Evolutionary conservation across 164 flowering plant genomes (phyloP), one percentile per base, ranked within the genome.

Genomic region (Chimonanthus praecox): DNA sequence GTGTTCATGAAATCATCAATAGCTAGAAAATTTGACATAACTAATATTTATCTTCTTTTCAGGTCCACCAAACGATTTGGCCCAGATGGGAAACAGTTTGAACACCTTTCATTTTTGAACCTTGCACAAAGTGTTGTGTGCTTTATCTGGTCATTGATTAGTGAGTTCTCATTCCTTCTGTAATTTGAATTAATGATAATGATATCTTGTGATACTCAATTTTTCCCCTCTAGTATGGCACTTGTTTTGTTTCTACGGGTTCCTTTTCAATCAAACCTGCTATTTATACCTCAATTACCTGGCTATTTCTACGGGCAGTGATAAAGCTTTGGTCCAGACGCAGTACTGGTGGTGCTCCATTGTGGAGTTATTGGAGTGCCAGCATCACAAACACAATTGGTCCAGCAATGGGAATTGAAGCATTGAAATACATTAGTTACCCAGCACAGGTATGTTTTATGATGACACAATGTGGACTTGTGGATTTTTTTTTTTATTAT

Each of bases 351-450:
- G 94, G 97, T 70, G 97, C 98, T 66, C 98, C 98, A n/a, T 92
- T 89, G 94, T 93, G 97, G 98, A 84, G 88, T 67, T 95, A 85
- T 74, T 95, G 98, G 99, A 90, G 97, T 82, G 94, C 99, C 4
- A 92, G 99, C 47, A 92, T 95, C 76, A 93, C 97, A 2, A 95
- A 95, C 65, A 92, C 99, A 0, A 93, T 93, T 78, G 99, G 99
- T 66, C 99, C 99, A 8, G 98, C 99, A 45, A 92, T 95, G 99
- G 99, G 99, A 10, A 95, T 95, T 84, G 97, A 95, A 81, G 98
- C 99, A 10, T 81, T 95, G 71, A 95, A 95, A 80, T 95, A 93
- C 79, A 95, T 95, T 61, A 95, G 99, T 78, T 93, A 95, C 73
- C 99, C 99, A 21, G 98, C 97, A 7, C 98, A 95, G 98, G 99